Conservation (phyloP, 2,329 filamentous ascomycete genomes). For the Hypoxylon rubiginosum region DNA sequence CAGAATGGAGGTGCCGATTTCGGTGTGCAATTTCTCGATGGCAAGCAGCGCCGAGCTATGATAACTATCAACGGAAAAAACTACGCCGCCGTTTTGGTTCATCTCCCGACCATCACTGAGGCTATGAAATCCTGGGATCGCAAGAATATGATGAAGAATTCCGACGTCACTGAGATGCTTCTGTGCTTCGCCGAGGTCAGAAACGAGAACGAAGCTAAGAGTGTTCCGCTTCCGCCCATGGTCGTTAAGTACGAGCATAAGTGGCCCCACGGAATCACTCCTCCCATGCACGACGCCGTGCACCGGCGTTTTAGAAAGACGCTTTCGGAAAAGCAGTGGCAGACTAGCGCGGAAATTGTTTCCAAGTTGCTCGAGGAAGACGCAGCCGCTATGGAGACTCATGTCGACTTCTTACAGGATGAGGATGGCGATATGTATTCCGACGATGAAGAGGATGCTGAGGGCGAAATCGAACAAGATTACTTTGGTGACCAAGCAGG, state of each 20-base stretch:
- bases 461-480: slow-evolving; percentile 68
- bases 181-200: slow-evolving; percentile 78
- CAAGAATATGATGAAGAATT: slow-evolving; percentile 88
- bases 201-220: slow-evolving; percentile 74
- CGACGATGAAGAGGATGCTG: slow-evolving; percentile 58
- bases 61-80: slow-evolving; percentile 76
- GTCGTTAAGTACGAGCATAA: slow-evolving; percentile 74
- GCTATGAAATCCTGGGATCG: slow-evolving; percentile 95
- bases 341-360: slow-evolving; percentile 85
- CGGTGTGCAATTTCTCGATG: slow-evolving; percentile 82
- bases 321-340: slow-evolving; percentile 84
- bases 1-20: slow-evolving; percentile 81
- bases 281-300: slow-evolving; percentile 87
- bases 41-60: slow-evolving; percentile 79
- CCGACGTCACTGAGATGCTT: slow-evolving; percentile 91
- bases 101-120: slow-evolving; percentile 88
- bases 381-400: slow-evolving; percentile 69
- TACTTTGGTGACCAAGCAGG: slow-evolving; percentile 54
- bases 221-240: slow-evolving; percentile 77
- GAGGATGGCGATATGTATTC: slow-evolving; percentile 54
- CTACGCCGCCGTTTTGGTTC: slow-evolving; percentile 84
- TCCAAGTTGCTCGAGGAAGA: slow-evolving; percentile 80
- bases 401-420: slow-evolving; percentile 75
- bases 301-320: slow-evolving; percentile 87
- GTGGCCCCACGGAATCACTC: slow-evolving; percentile 88